Conservation (phyloP, 345 rosid genomes). For the Linum usitatissimum region DNA sequence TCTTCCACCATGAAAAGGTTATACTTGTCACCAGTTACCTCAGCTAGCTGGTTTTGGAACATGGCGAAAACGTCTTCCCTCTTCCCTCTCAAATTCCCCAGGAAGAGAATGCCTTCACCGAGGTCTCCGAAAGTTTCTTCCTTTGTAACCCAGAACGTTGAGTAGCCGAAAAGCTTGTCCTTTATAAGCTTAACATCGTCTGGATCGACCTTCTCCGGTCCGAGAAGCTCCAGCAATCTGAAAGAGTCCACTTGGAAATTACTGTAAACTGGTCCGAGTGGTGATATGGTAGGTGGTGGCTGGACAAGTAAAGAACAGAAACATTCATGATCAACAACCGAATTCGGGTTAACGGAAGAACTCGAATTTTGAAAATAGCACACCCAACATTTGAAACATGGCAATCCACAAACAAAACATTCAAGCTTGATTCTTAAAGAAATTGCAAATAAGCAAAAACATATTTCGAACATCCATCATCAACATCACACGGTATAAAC, state of each 20-base stretch:
- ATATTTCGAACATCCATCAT: too few species aligned
- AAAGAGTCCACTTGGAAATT: constrained; percentile 85
- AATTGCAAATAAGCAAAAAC: too few species aligned
- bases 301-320: constrained; percentile 22
- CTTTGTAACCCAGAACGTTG: constrained; percentile 92
- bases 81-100: constrained; percentile 78
- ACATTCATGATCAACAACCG: not conserved
- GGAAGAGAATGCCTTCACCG: constrained; percentile 79
- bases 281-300: constrained; percentile 53
- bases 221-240: constrained; percentile 91
- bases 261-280: constrained; percentile 53
- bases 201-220: constrained; percentile 89
- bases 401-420: too few species aligned
- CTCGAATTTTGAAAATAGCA: too few species aligned
- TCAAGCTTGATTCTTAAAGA: too few species aligned
- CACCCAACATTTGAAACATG: too few species aligned
- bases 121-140: constrained; percentile 95
- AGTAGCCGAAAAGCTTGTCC: constrained; percentile 76
- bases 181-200: constrained; percentile 70
- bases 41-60: constrained; percentile 56
- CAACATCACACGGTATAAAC: too few species aligned
- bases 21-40: constrained; percentile 60
- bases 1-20: constrained; percentile 94
- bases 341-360: too few species aligned
- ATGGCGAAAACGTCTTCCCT: constrained; percentile 74